phyloP scores from a whole-genome alignment of 352 stramenopile species.

The Globisporangium echinulatum region DNA sequence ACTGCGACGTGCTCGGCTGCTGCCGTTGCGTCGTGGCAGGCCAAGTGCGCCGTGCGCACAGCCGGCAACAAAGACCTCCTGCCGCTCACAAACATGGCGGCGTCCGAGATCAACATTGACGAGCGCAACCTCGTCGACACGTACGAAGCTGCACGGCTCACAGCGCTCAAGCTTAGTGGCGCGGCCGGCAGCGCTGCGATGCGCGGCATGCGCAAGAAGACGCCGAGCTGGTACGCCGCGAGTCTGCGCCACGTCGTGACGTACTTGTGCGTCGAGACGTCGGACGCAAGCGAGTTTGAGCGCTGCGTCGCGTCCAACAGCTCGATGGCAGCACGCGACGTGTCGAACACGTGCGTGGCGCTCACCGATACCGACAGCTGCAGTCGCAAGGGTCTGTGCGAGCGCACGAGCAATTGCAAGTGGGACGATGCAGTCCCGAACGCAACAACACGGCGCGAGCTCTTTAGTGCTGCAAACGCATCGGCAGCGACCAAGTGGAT shows the following conservation, averaged over 20 bases:
- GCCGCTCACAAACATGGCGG: slow-evolving; percentile 41
- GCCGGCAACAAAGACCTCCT: slow-evolving; percentile 48
- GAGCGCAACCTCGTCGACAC: slow-evolving; percentile 48
- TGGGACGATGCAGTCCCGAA: slow-evolving; percentile 55
- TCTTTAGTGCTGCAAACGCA: slow-evolving; percentile 55
- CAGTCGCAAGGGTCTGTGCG: slow-evolving; percentile 49
- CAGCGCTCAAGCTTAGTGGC: slow-evolving; percentile 57
- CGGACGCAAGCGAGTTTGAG: slow-evolving; percentile 30
- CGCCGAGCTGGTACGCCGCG: slow-evolving; percentile 51
- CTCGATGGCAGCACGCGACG: slow-evolving; percentile 38
- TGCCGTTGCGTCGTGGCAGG: slow-evolving; percentile 44
- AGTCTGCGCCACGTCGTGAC: slow-evolving; percentile 64
- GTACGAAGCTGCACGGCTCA: slow-evolving; percentile 63
- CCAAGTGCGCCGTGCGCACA: slow-evolving; percentile 50
- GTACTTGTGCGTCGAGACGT: slow-evolving; percentile 62
- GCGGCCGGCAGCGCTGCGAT: slow-evolving; percentile 57
- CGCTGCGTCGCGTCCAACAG: slow-evolving; percentile 54
- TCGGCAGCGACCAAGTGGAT: slow-evolving; percentile 60
- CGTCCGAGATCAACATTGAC: slow-evolving; percentile 55
- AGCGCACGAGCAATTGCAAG: slow-evolving; percentile 76
- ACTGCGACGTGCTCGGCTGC: slow-evolving; percentile 43
- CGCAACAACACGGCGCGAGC: slow-evolving; percentile 30
- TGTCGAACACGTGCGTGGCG: slow-evolving; percentile 43
- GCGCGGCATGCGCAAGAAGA: slow-evolving; percentile 66
- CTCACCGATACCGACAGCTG: slow-evolving; percentile 47